Evolutionary conservation across 129 eudicot species (phyloP).

Genomic region (Helianthus tuberosus): DNA sequence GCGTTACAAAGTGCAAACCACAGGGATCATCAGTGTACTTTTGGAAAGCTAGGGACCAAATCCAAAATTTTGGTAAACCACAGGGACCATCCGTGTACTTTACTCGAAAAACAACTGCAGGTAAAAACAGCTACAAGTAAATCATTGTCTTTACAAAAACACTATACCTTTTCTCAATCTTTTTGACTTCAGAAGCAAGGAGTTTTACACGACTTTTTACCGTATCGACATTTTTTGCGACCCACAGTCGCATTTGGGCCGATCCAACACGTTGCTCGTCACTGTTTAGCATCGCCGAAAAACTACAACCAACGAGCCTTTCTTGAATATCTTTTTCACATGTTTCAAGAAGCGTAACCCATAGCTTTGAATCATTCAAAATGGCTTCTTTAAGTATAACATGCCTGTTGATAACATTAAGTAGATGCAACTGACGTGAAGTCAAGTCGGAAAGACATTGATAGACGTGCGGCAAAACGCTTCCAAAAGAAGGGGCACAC

Average conservation of each 20-base stretch:
- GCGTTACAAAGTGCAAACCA: no score
- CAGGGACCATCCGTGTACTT: no score
- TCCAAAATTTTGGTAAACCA: no score
- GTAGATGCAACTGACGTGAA: slow-evolving; percentile 74
- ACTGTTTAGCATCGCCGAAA: slow-evolving; percentile 44
- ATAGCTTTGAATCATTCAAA: slow-evolving; percentile 32
- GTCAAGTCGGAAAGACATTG: slow-evolving; percentile 44
- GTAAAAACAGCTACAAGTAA: not conserved
- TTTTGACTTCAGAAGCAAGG: slow-evolving; percentile 54
- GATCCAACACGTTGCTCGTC: slow-evolving; percentile 59
- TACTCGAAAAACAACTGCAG: no score
- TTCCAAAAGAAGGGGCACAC: slow-evolving; percentile 32
- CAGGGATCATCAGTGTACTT: no score
- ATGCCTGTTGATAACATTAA: slow-evolving; percentile 68
- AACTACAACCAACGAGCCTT: slow-evolving; percentile 62
- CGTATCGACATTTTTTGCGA: slow-evolving; percentile 30
- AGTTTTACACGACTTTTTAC: slow-evolving; percentile 42
- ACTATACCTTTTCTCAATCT: slow-evolving; percentile 62
- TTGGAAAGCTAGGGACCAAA: no score
- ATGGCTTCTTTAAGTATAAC: slow-evolving; percentile 45
- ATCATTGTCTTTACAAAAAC: not conserved
- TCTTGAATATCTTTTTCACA: slow-evolving; percentile 72
- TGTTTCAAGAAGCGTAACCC: slow-evolving; percentile 55
- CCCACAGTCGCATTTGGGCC: slow-evolving; percentile 75
- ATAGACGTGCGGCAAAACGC: slow-evolving; percentile 29